Conservation (phyloP, 768 basidiomycete genomes). For the Panus rudis region DNA sequence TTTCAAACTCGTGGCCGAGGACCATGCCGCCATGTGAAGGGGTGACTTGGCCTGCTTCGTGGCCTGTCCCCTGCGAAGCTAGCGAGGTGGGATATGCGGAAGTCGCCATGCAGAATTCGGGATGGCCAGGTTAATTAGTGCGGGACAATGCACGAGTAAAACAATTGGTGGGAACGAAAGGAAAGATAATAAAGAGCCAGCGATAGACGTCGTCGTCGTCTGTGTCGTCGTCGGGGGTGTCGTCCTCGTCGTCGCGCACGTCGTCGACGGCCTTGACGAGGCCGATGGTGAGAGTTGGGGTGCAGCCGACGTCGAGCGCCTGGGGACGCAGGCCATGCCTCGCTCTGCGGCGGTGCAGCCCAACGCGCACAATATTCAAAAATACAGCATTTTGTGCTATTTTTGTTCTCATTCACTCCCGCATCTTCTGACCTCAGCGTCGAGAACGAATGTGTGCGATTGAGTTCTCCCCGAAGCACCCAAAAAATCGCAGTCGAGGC, state of each 20-base stretch:
- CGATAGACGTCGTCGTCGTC: conserved; percentile 7
- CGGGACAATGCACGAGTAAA: too few relatives aligned
- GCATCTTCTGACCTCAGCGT: too few relatives aligned
- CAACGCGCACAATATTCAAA: too few relatives aligned
- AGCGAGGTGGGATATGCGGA: conserved; percentile 48
- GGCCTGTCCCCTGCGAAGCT: conserved; percentile 20
- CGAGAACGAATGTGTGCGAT: too few relatives aligned
- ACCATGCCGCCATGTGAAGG: conserved; percentile 50
- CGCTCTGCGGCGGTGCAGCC: too few relatives aligned
- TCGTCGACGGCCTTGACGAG: neutral
- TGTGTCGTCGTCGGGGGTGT: conserved; percentile 7
- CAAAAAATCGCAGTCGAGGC: too few relatives aligned
- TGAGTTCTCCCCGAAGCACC: too few relatives aligned
- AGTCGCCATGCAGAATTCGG: neutral
- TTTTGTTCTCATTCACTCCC: too few relatives aligned
- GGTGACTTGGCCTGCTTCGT: conserved; percentile 28
- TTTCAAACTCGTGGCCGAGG: conserved; percentile 61
- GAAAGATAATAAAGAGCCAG: conserved; percentile 2
- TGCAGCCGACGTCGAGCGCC: too few relatives aligned
- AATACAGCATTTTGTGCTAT: too few relatives aligned
- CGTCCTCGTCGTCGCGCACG: conserved; percentile 7
- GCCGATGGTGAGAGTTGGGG: conserved; percentile 6
- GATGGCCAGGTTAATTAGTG: conserved; percentile 8
- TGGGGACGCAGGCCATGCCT: too few relatives aligned
- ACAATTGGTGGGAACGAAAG: too few relatives aligned